Base-by-base conservation (phyloP, 2,329 filamentous ascomycete species). In the Aspergillaceae sp. region DNA sequence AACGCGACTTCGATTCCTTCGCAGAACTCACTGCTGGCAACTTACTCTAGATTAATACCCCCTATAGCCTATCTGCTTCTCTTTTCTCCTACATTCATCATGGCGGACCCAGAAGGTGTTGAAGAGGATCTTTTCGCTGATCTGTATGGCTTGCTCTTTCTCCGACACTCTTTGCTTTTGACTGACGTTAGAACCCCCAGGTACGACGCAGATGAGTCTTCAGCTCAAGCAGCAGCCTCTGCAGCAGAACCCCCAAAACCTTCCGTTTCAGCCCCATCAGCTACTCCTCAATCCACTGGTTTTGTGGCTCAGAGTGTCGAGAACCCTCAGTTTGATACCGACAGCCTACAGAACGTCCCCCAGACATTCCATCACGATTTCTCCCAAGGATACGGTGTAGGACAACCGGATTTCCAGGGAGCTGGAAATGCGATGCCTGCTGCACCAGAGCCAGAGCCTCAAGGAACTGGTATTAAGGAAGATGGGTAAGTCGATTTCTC, bases 101-200 rank as follows among this genome's bases (percentile, higher is more conserved):
- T 91, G 87, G 81, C 86, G 41, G 87, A 92, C 61, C 74, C 78
- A 44, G 86, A 90, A 62, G 86, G 87, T 56, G 83, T 88, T 56
- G 89, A 95, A 58, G 90, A 95, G 62, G 89, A 95, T 77, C 86
- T 95, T 70, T 95, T 95, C 69, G 89, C 89, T 60, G 90, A 95
- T 72, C 80, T 95, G 89, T 95, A 75, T 72, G 87, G 44, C 33
- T 43, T 38, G n/a, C 27, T 38, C 19, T 19, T 38, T 38, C 7
- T 38, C 10, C 27, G 36, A 8, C 19, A 11, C 11, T 4, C 3
- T 38, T 27, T 26, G 36, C 26, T 4, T 38, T 27, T 38, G 19
- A 27, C 43, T 57, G 36, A 54, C 30, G 5, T 29, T 40, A n/a
- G 40, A 28, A 32, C 42, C 44, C 33, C 11, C 34, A 52, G 85